A percentile compares a stretch with the other conserved stretches of the same genome.
Conservation (phyloP, 169 alveolate species). For the Neospora caninum region DNA sequence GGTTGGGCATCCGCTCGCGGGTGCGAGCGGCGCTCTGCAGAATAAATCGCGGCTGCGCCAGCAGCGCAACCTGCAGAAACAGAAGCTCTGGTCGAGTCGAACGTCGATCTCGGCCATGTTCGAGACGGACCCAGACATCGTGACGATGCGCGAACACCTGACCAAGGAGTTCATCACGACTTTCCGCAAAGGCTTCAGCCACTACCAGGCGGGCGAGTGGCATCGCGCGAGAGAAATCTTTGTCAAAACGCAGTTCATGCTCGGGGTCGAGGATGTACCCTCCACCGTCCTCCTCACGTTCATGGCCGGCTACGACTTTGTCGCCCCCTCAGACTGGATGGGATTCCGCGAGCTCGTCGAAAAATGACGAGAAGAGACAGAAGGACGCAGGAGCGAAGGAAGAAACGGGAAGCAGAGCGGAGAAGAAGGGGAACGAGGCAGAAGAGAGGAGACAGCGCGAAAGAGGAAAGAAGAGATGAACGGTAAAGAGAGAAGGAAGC, state of each 20-base stretch:
- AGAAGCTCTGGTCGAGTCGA: constrained; percentile 63
- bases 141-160: constrained; percentile 77
- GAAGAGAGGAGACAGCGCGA: constrained; percentile 38
- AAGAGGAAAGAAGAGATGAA: neutral
- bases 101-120: constrained; percentile 72
- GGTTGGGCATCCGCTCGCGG: constrained; percentile 29
- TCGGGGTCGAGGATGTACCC: constrained; percentile 81
- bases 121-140: constrained; percentile 75
- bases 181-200: constrained; percentile 79
- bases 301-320: constrained; percentile 77
- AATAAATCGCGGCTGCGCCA: neutral
- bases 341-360: constrained; percentile 88
- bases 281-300: constrained; percentile 79
- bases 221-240: constrained; percentile 73
- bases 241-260: constrained; percentile 73
- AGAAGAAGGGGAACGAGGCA: no score
- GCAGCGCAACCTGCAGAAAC: constrained; percentile 50
- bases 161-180: constrained; percentile 78
- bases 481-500: neutral
- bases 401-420: neutral
- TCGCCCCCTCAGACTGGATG: constrained; percentile 88
- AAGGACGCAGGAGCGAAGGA: neutral
- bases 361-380: constrained; percentile 73
- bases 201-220: constrained; percentile 88
- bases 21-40: neutral